Evolutionary conservation across 1,284 basidiomycete species (phyloP), one percentile per base, ranked within the genome.

Genomic region (Hypsizygus ulmarius): DNA sequence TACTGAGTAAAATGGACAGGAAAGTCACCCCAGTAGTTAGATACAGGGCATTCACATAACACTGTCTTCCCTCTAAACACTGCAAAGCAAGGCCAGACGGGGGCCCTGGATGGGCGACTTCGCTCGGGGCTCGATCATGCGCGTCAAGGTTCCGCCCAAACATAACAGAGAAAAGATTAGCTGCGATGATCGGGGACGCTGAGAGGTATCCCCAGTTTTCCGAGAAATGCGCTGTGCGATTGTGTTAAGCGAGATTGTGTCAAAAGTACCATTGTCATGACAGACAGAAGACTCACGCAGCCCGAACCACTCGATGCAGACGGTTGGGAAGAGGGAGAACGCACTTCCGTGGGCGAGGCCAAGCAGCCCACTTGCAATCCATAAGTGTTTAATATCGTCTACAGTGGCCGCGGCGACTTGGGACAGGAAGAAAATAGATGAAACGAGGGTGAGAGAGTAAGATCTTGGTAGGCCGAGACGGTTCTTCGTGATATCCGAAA

Each of bases 281-380:
- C 33, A 19, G 28, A 19, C 29, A 37, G 37, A 45, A 14, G 4
- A 75, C 79, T 57, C 53, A 81, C 84, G 69, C 62, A 93, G 72
- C 5, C 93, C 92, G 57, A 94, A 95, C 87, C 88, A 93, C 58
- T 94, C 93, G 19, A 94, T 79, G 27, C 81, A 74, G 19, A 94
- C 74, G 28, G 86, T 85, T 0, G 92, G 90, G 58, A 80, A 76
- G 11, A 89, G 69, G 3, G 90, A 90, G 59, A 92, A 94, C 45
- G 90, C 69, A 21, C 80, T 78, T 1, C 92, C 92, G 56, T 95
- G 91, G 0, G 86, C 81, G 5, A 90, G 60, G 0, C 89, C 90
- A 0, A 90, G 72, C 11, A 87, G 59, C 1, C 77, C 73, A 43
- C 88, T 94, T 1, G 91, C 85, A 16, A 81, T 73, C 84, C 92